Evolutionary conservation across 2,329 filamentous ascomycete species (phyloP), one percentile per base, ranked within the genome.

Genomic region (Botrytis galanthina): DNA sequence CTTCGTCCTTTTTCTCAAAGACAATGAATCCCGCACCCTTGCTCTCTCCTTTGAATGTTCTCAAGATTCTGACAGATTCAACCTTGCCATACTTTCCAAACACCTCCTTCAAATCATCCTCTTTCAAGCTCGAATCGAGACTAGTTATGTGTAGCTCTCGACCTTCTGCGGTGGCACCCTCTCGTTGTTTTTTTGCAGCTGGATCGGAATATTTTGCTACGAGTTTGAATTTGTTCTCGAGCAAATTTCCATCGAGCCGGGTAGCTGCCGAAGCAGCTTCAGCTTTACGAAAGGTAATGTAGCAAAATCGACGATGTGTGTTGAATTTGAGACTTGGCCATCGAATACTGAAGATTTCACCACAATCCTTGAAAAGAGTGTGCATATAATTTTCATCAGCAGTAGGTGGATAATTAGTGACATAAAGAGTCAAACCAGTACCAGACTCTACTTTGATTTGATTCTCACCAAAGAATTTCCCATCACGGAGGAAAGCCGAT

Each of bases 281-380:
- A 4, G 87, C 83, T 46, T 90, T 89, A 66, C 90, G 87, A 81
- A 98, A 98, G n/a, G 97, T 93, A 10, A 98, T 87, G 82, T 99
- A 99, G 84, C 95, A 98, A 84, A 99, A 99, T 37, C 96, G 92
- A 46, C 96, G 93, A 78, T 93, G 91, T 2, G 92, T 91, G 79
- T 98, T 95, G 82, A 88, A 94, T 81, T 97, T 97, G 70, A 99
- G 88, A 73, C 94, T 97, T 2, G 96, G 96, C 83, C 96, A 96
- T 35, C 96, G 91, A 70, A 98, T 87, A 79, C 91, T 93, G 72
- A 97, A 86, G 72, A 99, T 91, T 61, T 95, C 90, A 61, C 96
- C 96, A 79, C 91, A 95, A 73, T 89, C 85, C 74, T 87, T 86
- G 82, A 95, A 95, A 4, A 95, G 83, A 51, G 88, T 82, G 59